Evolutionary conservation across 2,329 filamentous ascomycete species (phyloP).

Genomic region (Dactylellina parvicollis): DNA sequence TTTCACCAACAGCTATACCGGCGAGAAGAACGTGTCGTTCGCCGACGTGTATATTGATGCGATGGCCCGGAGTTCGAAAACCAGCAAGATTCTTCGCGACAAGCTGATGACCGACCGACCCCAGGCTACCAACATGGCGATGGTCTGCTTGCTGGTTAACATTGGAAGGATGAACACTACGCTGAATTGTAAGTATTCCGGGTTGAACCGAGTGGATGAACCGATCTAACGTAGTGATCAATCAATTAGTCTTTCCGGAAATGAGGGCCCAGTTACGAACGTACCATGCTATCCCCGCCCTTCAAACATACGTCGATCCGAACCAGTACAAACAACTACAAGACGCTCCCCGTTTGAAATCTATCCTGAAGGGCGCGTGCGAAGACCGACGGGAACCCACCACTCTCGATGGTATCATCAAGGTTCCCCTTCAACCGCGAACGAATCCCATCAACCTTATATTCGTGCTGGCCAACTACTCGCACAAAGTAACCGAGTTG

Average conservation of each 20-base stretch:
- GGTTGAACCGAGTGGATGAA: background rate
- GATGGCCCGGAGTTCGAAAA: conserved; percentile 98
- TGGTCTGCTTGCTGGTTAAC: conserved; percentile 97
- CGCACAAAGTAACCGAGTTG: conserved; percentile 88
- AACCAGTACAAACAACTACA: conserved; percentile 98
- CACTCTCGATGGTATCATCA: conserved; percentile 69
- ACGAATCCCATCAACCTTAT: conserved; percentile 98
- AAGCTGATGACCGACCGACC: conserved; percentile 92
- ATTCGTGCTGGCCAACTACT: conserved; percentile 90
- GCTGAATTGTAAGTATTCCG: conserved; percentile 78
- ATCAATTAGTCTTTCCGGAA: conserved; percentile 85
- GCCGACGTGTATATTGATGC: conserved; percentile 98
- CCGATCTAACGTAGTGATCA: conserved; percentile 23
- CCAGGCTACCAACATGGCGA: conserved; percentile 96
- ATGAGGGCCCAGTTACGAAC: conserved; percentile 98
- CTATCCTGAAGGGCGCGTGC: conserved; percentile 94
- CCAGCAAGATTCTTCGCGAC: conserved; percentile 96
- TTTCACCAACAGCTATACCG: conserved; percentile 92
- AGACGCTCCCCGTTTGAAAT: conserved; percentile 94
- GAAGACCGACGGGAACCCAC: conserved; percentile 88
- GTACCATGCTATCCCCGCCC: conserved; percentile 95
- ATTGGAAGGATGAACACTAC: conserved; percentile 99
- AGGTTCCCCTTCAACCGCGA: conserved; percentile 79
- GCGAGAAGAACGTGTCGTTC: conserved; percentile 77
- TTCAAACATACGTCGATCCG: conserved; percentile 93